Evolutionary conservation across 1,284 basidiomycete species (phyloP).

Genomic region (Ceratobasidium sp.): DNA sequence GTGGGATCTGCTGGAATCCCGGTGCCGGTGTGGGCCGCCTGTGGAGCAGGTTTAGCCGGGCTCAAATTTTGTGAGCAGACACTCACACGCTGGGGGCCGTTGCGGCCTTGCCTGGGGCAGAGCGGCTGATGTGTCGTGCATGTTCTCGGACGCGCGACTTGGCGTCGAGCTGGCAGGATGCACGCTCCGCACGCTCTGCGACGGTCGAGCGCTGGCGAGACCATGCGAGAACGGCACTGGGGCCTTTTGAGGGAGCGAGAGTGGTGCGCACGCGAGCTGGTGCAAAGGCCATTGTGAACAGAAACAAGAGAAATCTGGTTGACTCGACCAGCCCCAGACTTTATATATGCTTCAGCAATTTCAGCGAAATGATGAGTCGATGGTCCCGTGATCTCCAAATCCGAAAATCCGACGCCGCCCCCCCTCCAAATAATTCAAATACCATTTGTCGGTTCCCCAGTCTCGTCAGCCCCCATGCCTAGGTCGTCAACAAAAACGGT

Average conservation of each 20-base stretch:
- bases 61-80: conserved; percentile 33
- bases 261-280: conserved; percentile 41
- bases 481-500: background rate
- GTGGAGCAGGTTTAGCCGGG: conserved; percentile 27
- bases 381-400: conserved; percentile 5
- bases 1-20: conserved; percentile 72
- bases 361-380: conserved; percentile 23
- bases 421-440: no score
- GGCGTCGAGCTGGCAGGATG: conserved; percentile 53
- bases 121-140: conserved; percentile 72
- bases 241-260: conserved; percentile 28
- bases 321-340: conserved; percentile 6
- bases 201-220: conserved; percentile 37
- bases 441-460: no score
- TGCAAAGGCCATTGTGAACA: conserved; percentile 38
- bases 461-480: conserved; percentile 5
- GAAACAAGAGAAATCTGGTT: conserved; percentile 17
- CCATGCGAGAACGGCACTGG: background rate
- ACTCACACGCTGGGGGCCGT: conserved; percentile 69
- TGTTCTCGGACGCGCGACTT: conserved; percentile 73
- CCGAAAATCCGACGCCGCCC: conserved; percentile 37
- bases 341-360: conserved; percentile 23
- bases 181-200: conserved; percentile 19
- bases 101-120: conserved; percentile 65
- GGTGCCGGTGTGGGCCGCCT: conserved; percentile 75